Conservation (phyloP, 805 yeast genomes). For the Yamadazyma kitorensis region DNA sequence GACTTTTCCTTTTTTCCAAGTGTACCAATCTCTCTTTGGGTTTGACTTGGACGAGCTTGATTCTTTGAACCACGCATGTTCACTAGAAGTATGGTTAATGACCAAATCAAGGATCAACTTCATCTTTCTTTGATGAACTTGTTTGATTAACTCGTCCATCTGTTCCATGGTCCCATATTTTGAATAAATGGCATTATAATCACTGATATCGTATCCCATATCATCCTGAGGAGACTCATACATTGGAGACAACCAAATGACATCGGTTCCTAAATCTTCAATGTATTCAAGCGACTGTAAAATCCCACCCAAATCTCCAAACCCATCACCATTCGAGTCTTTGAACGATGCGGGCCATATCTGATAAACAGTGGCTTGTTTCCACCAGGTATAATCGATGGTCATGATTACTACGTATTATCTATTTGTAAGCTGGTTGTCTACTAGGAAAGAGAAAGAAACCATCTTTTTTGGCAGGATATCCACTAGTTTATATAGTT, state of each 20-base stretch:
- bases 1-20: conserved; percentile 50
- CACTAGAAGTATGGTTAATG: conserved; percentile 54
- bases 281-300: conserved; percentile 49
- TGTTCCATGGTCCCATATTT: conserved; percentile 53
- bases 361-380: conserved; percentile 53
- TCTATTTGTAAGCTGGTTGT: too few relatives aligned
- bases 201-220: conserved; percentile 62
- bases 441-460: too few relatives aligned
- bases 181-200: conserved; percentile 50
- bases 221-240: conserved; percentile 57
- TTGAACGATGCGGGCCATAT: conserved; percentile 60
- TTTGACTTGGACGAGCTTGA: conserved; percentile 47
- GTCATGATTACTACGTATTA: too few relatives aligned
- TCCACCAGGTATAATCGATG: conserved; percentile 45
- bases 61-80: conserved; percentile 58
- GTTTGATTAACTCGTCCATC: conserved; percentile 46
- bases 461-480: too few relatives aligned
- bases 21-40: conserved; percentile 60
- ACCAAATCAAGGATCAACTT: conserved; percentile 53
- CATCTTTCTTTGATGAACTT: conserved; percentile 47
- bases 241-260: conserved; percentile 56
- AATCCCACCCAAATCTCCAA: conserved; percentile 56
- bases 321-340: conserved; percentile 57
- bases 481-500: too few relatives aligned
- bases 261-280: conserved; percentile 46